A percentile compares a stretch with the other conserved stretches of the same genome.
These are phyloP conservation scores for Magnusiomyces fungicola DNA, from an alignment of 1,139 yeast species.

Conservation along the genomic window DNA sequence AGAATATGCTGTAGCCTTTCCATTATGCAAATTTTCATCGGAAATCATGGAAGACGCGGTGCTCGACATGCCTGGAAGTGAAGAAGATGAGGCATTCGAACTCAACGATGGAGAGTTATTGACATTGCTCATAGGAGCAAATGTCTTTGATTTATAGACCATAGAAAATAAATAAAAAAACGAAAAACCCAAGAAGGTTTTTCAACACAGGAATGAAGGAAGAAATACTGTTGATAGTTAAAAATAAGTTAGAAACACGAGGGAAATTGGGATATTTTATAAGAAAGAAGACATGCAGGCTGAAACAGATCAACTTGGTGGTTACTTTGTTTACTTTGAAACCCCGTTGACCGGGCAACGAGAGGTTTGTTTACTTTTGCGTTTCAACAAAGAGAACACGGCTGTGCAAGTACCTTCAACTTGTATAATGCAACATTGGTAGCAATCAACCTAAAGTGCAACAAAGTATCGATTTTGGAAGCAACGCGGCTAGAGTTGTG, in stretches of 20 bases:
- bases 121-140: slow-evolving; percentile 11
- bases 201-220: not conserved
- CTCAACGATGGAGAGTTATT: not conserved
- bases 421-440: too few relatives aligned
- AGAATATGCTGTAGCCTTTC: slow-evolving; percentile 22
- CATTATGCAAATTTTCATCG: slow-evolving; percentile 13
- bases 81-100: not conserved
- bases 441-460: too few relatives aligned
- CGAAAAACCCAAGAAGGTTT: not conserved
- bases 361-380: not conserved
- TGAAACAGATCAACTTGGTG: not conserved
- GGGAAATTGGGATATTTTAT: too few relatives aligned
- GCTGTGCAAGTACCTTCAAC: not conserved
- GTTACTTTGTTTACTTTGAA: too few relatives aligned
- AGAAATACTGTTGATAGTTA: not conserved
- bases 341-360: not conserved
- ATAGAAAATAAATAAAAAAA: not conserved
- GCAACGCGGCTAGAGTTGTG: too few relatives aligned
- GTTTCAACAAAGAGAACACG: not conserved
- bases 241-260: too few relatives aligned
- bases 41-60: too few relatives aligned
- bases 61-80: slow-evolving; percentile 1
- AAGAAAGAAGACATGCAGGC: too few relatives aligned
- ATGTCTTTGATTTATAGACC: slow-evolving; percentile 9
- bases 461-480: too few relatives aligned